phyloP scores from a whole-genome alignment of 768 basidiomycete species.

The Lenzites betulinus region DNA sequence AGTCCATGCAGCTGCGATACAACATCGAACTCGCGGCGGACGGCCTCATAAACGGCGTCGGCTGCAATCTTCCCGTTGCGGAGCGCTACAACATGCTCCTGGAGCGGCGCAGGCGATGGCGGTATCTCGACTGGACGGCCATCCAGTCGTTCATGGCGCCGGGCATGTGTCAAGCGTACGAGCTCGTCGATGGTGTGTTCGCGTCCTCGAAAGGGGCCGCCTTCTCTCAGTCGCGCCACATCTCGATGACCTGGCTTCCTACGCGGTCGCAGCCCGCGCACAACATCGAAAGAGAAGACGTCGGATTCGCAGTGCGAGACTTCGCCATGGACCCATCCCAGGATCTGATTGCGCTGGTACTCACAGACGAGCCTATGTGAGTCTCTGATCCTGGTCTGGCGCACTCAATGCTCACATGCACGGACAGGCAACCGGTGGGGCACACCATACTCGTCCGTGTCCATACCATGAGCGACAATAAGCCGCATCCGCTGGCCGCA shows the following conservation, averaged over 20 bases:
- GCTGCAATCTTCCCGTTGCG: slow-evolving; percentile 22
- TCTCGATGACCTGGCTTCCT: slow-evolving; percentile 34
- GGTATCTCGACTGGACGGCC: slow-evolving; percentile 31
- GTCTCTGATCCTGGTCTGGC: neutral
- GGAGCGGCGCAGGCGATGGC: slow-evolving; percentile 40
- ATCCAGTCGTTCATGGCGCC: slow-evolving; percentile 33
- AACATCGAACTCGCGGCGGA: slow-evolving; percentile 36
- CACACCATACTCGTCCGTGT: slow-evolving; percentile 40
- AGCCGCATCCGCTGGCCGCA: slow-evolving; percentile 45
- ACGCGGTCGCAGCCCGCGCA: slow-evolving; percentile 10
- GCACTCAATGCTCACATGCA: neutral
- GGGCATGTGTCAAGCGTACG: slow-evolving; percentile 52
- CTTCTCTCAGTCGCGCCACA: slow-evolving; percentile 18
- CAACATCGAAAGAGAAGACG: slow-evolving; percentile 33
- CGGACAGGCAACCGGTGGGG: neutral
- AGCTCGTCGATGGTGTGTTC: slow-evolving; percentile 62
- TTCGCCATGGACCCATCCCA: slow-evolving; percentile 70
- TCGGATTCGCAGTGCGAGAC: slow-evolving; percentile 49
- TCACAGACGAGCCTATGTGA: slow-evolving; percentile 21
- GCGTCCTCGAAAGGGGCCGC: slow-evolving; percentile 39
- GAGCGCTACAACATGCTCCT: slow-evolving; percentile 39
- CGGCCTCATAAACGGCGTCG: slow-evolving; percentile 30
- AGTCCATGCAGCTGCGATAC: slow-evolving; percentile 33
- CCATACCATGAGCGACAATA: slow-evolving; percentile 41
- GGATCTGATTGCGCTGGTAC: slow-evolving; percentile 54